These are phyloP conservation scores for Penicillium sp. DNA, from an alignment of 2,329 filamentous ascomycete species.

Conservation along the genomic window DNA sequence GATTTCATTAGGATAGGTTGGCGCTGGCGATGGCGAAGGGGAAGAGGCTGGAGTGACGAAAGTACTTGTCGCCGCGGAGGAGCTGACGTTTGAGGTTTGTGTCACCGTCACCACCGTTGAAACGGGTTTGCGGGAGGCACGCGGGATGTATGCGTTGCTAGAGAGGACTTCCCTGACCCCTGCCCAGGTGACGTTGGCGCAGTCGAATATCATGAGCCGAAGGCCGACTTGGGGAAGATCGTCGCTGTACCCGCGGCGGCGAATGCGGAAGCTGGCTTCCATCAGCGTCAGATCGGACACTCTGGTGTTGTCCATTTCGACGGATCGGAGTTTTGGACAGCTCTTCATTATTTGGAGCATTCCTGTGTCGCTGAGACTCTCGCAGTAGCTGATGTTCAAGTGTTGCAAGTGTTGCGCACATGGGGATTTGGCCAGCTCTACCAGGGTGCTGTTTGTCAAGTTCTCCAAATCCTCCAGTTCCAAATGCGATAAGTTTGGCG, in stretches of 20 bases:
- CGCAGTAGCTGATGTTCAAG: conserved; percentile 86
- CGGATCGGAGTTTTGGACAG: conserved; percentile 65
- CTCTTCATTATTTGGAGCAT: conserved; percentile 78
- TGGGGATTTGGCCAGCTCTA: conserved; percentile 72
- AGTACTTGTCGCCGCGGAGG: conserved; percentile 25
- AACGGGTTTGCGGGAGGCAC: conserved; percentile 39
- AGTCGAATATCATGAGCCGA: conserved; percentile 83
- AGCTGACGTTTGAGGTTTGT: conserved; percentile 22
- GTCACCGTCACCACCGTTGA: conserved; percentile 36
- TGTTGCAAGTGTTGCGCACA: conserved; percentile 72
- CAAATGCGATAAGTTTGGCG: conserved; percentile 75
- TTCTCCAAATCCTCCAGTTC: conserved; percentile 82
- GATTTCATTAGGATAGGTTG: conserved; percentile 67
- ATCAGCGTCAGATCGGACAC: conserved; percentile 81
- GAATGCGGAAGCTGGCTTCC: conserved; percentile 79
- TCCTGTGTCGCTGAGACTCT: conserved; percentile 75
- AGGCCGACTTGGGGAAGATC: conserved; percentile 61
- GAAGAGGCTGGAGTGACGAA: conserved; percentile 24
- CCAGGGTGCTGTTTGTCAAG: conserved; percentile 71
- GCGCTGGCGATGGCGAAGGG: conserved; percentile 24
- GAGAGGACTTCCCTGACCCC: conserved; percentile 83
- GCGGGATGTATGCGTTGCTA: conserved; percentile 73
- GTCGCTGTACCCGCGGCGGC: conserved; percentile 58
- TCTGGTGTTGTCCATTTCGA: conserved; percentile 91
- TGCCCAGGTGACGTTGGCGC: conserved; percentile 86